Conservation (phyloP, 352 stramenopile genomes). For the Discostella stelligera region DNA sequence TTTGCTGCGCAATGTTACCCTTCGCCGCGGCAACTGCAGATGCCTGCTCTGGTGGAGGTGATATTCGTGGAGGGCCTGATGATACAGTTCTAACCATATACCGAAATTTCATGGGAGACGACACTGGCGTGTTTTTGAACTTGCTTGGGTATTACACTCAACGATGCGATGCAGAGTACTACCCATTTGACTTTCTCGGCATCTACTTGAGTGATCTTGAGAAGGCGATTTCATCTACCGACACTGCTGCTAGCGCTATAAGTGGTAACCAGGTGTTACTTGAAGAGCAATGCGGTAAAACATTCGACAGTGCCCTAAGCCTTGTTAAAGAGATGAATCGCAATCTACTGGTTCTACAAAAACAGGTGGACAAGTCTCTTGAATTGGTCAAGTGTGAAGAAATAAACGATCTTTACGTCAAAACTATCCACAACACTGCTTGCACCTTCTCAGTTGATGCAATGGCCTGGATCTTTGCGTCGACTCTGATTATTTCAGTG, state of each 20-base stretch:
- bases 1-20: constrained; percentile 30
- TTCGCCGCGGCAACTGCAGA: constrained; percentile 17
- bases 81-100: constrained; percentile 39
- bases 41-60: constrained; percentile 32
- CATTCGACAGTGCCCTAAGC: constrained; percentile 17
- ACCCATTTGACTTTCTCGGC: constrained; percentile 27
- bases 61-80: constrained; percentile 26
- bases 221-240: constrained; percentile 33
- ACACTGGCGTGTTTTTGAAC: constrained; percentile 27
- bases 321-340: constrained; percentile 27
- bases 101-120: constrained; percentile 32
- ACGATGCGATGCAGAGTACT: constrained; percentile 30
- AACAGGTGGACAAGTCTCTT: constrained; percentile 20
- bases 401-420: constrained; percentile 46
- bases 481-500: constrained; percentile 42
- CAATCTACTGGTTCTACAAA: constrained; percentile 24
- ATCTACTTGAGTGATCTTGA: constrained; percentile 38
- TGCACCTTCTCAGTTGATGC: constrained; percentile 40
- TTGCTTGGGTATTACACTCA: constrained; percentile 33
- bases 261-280: constrained; percentile 25
- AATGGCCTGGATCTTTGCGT: constrained; percentile 47
- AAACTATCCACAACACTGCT: constrained; percentile 38
- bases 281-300: constrained; percentile 29
- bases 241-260: constrained; percentile 19
- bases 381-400: constrained; percentile 39